phyloP scores from a whole-genome alignment of 305 asterid genomes.

The Rubia tinctorum region DNA sequence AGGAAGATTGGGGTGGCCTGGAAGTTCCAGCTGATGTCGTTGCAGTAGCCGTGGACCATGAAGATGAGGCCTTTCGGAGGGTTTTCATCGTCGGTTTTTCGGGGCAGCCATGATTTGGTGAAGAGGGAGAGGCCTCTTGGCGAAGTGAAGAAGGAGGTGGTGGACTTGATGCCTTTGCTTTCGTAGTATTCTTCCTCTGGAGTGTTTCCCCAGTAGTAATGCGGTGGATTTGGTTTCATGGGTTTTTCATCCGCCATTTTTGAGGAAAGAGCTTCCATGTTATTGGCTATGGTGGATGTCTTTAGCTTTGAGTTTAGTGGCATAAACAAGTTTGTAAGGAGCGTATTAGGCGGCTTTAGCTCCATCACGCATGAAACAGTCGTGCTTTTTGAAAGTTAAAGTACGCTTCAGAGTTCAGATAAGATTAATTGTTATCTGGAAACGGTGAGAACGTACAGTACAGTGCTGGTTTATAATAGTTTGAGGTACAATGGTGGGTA shows the following conservation, averaged over 20 bases:
- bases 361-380: too few species aligned
- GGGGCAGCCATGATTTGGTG: constrained; percentile 81
- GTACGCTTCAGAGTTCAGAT: too few species aligned
- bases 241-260: constrained; percentile 13
- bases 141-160: constrained; percentile 52
- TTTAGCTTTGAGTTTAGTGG: background rate
- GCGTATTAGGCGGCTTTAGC: background rate
- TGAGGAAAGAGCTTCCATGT: background rate
- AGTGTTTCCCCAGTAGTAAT: constrained; percentile 76
- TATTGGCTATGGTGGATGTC: background rate
- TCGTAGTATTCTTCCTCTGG: constrained; percentile 69
- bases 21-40: constrained; percentile 93
- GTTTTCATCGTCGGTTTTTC: constrained; percentile 18
- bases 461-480: too few species aligned
- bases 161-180: constrained; percentile 53
- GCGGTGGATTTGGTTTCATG: constrained; percentile 13
- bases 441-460: too few species aligned
- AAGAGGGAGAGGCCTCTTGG: constrained; percentile 73
- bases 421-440: too few species aligned
- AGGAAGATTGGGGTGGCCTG: constrained; percentile 88
- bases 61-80: constrained; percentile 52
- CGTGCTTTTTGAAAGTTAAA: too few species aligned
- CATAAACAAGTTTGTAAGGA: background rate
- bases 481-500: too few species aligned
- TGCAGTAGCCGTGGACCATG: constrained; percentile 94